Conservation (phyloP, 129 eudicot species). For the Lactuca saligna region DNA sequence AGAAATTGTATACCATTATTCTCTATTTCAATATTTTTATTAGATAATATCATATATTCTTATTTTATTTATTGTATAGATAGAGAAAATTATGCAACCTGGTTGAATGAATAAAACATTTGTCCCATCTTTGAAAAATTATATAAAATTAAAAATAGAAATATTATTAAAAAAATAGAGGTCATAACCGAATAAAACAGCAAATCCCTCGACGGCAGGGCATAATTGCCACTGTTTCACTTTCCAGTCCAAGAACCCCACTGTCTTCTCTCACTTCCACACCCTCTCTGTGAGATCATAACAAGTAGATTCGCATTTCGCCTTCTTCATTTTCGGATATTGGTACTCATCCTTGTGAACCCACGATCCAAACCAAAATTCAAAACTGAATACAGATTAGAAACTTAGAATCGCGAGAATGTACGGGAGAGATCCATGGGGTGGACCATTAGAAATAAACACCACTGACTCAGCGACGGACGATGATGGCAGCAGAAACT, state of each 20-base stretch:
- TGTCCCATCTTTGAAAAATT: background rate
- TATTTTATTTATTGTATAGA: too few species aligned
- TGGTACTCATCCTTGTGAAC: background rate
- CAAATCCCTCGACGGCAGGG: conserved; percentile 21
- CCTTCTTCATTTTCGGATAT: background rate
- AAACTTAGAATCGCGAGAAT: conserved; percentile 20
- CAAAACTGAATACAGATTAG: background rate
- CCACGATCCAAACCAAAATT: background rate
- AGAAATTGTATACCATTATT: too few species aligned
- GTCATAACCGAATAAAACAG: conserved; percentile 22
- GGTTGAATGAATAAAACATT: background rate
- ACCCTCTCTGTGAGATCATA: background rate
- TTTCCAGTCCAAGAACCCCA: conserved; percentile 18
- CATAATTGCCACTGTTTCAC: conserved; percentile 13
- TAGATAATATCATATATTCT: too few species aligned
- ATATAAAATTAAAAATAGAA: too few species aligned
- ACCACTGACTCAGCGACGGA: conserved; percentile 73
- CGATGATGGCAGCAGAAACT: conserved; percentile 76
- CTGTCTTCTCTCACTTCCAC: conserved; percentile 6
- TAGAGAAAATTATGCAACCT: too few species aligned
- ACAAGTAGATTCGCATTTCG: background rate
- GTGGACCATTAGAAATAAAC: conserved; percentile 74
- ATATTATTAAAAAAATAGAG: background rate
- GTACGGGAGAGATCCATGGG: conserved; percentile 97
- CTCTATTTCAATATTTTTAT: too few species aligned